Evolutionary conservation across 75 land plant genomes (phyloP).

Genomic region (Gnetum montanum): DNA sequence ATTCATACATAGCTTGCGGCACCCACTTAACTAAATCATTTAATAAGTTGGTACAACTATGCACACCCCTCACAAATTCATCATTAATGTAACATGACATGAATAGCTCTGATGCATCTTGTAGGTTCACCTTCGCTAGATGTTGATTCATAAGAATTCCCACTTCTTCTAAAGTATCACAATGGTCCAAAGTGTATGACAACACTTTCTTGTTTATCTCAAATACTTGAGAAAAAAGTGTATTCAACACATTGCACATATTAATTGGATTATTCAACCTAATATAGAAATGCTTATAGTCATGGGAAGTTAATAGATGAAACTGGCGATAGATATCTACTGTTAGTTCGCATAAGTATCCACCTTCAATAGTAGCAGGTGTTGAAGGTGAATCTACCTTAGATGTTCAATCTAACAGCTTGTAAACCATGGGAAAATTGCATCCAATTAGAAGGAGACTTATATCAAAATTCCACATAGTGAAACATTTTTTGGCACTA

Average conservation of each 20-base stretch:
- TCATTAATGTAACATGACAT: slow-evolving; percentile 5
- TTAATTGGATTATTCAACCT: background rate
- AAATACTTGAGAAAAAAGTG: slow-evolving; percentile 2
- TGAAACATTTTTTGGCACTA: background rate
- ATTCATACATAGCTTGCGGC: slow-evolving; percentile 11
- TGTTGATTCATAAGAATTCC: slow-evolving; percentile 1
- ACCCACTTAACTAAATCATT: slow-evolving; percentile 2
- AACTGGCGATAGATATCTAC: slow-evolving; percentile 1
- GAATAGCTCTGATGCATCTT: slow-evolving; percentile 4
- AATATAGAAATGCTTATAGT: slow-evolving; percentile 3
- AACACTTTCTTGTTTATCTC: slow-evolving; percentile 2
- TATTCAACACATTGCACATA: slow-evolving; percentile 8
- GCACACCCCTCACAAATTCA: background rate
- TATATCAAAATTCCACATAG: slow-evolving; percentile 2
- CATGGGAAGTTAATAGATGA: background rate
- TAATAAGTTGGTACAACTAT: background rate
- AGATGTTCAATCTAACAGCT: background rate
- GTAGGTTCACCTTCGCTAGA: slow-evolving; percentile 2
- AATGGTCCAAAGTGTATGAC: background rate
- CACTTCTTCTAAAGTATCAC: background rate
- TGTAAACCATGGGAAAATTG: slow-evolving; percentile 9
- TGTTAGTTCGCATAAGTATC: slow-evolving; percentile 5
- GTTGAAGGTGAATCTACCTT: background rate
- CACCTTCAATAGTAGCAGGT: background rate
- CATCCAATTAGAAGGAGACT: slow-evolving; percentile 1